Evolutionary conservation across 2,329 filamentous ascomycete species (phyloP).

Genomic region (Penicillium corylophilum): DNA sequence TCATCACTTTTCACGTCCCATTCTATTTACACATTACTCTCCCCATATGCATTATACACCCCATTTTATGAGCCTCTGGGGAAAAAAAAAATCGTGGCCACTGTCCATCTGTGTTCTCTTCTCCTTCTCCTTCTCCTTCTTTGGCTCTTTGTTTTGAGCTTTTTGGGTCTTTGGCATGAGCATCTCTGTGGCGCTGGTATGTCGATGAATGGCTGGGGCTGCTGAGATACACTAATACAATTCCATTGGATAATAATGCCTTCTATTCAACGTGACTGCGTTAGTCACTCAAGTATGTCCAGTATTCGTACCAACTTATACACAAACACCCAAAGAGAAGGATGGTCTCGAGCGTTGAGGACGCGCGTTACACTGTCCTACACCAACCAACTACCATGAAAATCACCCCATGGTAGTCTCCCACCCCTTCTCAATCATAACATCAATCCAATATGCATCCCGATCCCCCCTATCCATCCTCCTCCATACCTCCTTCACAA

Average conservation of each 20-base stretch:
- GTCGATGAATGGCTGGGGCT: conserved; percentile 5
- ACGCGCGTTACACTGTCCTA: background rate
- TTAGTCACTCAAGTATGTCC: too few species aligned
- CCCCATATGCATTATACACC: conserved; percentile 20
- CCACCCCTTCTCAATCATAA: conserved; percentile 58
- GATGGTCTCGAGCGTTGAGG: background rate
- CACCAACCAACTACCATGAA: background rate
- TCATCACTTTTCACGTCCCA: conserved; percentile 8
- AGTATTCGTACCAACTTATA: background rate
- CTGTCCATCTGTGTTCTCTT: background rate
- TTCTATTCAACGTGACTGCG: background rate
- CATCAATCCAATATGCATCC: conserved; percentile 56
- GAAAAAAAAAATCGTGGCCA: background rate
- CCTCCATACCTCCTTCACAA: conserved; percentile 55
- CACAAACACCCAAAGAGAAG: background rate
- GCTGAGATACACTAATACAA: conserved; percentile 12
- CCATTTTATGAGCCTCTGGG: conserved; percentile 3
- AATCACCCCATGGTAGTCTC: conserved; percentile 55
- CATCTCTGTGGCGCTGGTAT: conserved; percentile 14
- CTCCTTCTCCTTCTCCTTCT: conserved; percentile 1
- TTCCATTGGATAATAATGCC: background rate
- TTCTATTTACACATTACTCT: conserved; percentile 25
- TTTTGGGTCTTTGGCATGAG: conserved; percentile 13
- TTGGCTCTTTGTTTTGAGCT: background rate
- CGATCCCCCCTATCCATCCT: conserved; percentile 49